phyloP scores from a whole-genome alignment of 345 rosid genomes.

The Rubroshorea leprosula region DNA sequence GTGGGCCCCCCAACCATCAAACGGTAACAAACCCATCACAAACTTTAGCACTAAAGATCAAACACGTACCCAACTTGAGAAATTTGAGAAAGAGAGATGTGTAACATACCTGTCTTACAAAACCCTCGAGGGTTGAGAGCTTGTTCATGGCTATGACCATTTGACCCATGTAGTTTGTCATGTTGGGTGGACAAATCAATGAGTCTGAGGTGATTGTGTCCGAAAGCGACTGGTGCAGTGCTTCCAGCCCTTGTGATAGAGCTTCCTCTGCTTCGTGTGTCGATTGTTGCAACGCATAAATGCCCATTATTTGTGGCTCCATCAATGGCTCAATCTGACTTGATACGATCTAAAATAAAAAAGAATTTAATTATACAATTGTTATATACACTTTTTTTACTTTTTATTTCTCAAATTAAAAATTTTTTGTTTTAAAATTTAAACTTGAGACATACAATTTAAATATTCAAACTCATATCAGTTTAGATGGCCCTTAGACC shows the following conservation, averaged over 20 bases:
- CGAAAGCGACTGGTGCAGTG: slow-evolving; percentile 73
- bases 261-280: slow-evolving; percentile 92
- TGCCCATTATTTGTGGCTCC: slow-evolving; percentile 84
- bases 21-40: background rate
- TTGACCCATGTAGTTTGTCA: slow-evolving; percentile 91
- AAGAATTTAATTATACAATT: too few species aligned
- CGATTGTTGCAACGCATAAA: slow-evolving; percentile 82
- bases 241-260: slow-evolving; percentile 81
- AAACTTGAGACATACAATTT: too few species aligned
- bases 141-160: slow-evolving; percentile 95
- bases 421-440: too few species aligned
- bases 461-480: too few species aligned
- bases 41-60: background rate
- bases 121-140: slow-evolving; percentile 83
- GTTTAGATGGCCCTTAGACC: too few species aligned
- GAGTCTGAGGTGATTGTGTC: slow-evolving; percentile 89
- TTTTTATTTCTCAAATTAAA: too few species aligned
- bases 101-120: slow-evolving; percentile 75
- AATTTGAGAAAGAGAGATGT: slow-evolving; percentile 1
- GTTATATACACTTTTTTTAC: too few species aligned
- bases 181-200: slow-evolving; percentile 62
- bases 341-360: slow-evolving; percentile 40
- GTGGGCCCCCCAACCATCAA: background rate
- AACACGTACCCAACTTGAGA: background rate
- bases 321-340: slow-evolving; percentile 76